Conservation (phyloP, 768 basidiomycete genomes). For the Phaffia australis region DNA sequence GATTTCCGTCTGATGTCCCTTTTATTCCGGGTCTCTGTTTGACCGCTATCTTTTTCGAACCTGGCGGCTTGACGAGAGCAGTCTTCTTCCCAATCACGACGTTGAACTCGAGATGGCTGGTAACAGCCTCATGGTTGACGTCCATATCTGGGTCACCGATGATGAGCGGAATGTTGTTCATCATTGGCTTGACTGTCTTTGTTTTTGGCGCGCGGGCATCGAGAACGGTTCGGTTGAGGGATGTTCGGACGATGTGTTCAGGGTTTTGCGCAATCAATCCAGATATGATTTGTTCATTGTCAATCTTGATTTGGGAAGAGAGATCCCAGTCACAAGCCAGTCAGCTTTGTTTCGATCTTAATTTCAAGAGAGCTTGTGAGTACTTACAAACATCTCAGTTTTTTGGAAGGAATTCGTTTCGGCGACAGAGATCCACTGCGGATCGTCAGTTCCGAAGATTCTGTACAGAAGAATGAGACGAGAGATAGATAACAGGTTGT, state of each 20-base stretch:
- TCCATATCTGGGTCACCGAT: constrained; percentile 63
- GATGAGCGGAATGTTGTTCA: constrained; percentile 55
- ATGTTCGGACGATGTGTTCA: constrained; percentile 53
- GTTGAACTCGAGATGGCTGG: constrained; percentile 56
- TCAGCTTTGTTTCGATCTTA: no score
- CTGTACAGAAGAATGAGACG: no score
- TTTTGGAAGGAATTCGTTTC: no score
- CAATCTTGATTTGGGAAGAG: constrained; percentile 17
- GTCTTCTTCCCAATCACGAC: constrained; percentile 58
- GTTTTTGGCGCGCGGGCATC: constrained; percentile 41
- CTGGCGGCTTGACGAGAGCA: constrained; percentile 48
- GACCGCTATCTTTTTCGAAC: constrained; percentile 63
- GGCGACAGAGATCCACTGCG: no score
- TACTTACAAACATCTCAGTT: no score
- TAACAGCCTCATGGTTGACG: constrained; percentile 30
- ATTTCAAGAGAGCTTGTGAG: no score
- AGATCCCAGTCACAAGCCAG: no score
- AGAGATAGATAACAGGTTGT: no score
- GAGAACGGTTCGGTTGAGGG: constrained; percentile 48
- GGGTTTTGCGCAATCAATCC: constrained; percentile 25
- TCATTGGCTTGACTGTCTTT: constrained; percentile 56
- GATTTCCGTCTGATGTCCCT: constrained; percentile 23
- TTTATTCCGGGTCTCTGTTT: constrained; percentile 28
- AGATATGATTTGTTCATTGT: constrained; percentile 28
- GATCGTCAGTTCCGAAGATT: no score